Evolutionary conservation across 1,284 basidiomycete species (phyloP), one percentile per base, ranked within the genome.

Genomic region (Apiotrichum domesticum): DNA sequence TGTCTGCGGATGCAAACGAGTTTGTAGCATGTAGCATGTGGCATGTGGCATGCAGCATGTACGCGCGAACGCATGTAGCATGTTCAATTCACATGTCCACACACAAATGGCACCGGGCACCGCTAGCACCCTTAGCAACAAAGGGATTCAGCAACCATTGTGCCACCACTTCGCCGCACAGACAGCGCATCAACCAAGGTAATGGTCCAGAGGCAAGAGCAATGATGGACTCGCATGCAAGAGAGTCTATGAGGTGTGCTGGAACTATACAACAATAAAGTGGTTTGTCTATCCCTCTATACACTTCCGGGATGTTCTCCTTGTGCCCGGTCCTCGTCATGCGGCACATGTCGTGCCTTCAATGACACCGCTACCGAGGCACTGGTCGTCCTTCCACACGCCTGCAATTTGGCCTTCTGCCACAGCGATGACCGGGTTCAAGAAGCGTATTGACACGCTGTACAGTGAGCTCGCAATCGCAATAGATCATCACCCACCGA

Each of bases 301-400:
- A 21, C 21, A 21, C 21, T 21, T 21, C 21, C 21, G 21, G 21
- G 21, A 21, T 21, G 21, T 21, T 21, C 21, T 21, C 21, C 21
- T 21, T 21, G 21, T 21, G 21, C 21, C 21, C 21, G 21, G 21
- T 21, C 37, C 37, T 8, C 37, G 21, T 40, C 51, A 56, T 9
- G 49, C 54, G 34, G 29, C 32, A 33, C 67, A 68, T 34, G 32
- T 46, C 2, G 70, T 75, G 40, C 69, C 63, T 9, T 61, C 66
- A 54, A 94, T 90, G 10, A 81, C 76, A 15, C 89, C 93, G 68
- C 87, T 89, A 3, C 92, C 92, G 32, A 95, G 78, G 75, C 90
- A 93, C 84, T 86, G 86, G 54, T 86, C 81, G 2, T 78, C 83
- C 57, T 85, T 80, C 78, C 85, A 95, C 6, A 95, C 61, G 0